Percentiles rank a stretch among this genome's conserved stretches.
Evolutionary conservation across 2,329 filamentous ascomycete genomes (phyloP).

Genomic region (Fusarium transvaalense): DNA sequence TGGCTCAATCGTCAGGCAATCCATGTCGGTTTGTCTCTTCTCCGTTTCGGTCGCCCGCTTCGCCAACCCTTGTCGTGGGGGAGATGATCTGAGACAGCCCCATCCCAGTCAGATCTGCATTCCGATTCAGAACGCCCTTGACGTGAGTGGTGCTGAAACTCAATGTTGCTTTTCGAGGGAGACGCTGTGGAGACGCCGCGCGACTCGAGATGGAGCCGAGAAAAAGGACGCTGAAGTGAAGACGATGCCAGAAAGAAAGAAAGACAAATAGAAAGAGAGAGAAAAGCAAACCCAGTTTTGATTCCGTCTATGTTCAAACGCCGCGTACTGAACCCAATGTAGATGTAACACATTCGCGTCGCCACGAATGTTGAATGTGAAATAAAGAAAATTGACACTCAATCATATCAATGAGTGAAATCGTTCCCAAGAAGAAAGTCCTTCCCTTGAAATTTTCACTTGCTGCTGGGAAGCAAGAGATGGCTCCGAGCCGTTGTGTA

Average conservation of each 20-base stretch:
- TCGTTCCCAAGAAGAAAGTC: slow-evolving; percentile 33
- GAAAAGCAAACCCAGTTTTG: slow-evolving; percentile 41
- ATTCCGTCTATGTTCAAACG: slow-evolving; percentile 53
- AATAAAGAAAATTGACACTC: slow-evolving; percentile 27
- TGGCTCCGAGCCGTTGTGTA: slow-evolving; percentile 55
- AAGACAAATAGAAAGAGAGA: slow-evolving; percentile 25
- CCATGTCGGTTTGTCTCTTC: slow-evolving; percentile 15
- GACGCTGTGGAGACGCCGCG: slow-evolving; percentile 14
- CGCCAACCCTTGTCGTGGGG: slow-evolving; percentile 27
- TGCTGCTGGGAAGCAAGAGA: slow-evolving; percentile 56
- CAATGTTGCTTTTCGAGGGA: slow-evolving; percentile 23
- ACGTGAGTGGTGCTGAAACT: slow-evolving; percentile 32
- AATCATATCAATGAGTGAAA: slow-evolving; percentile 29
- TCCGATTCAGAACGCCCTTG: slow-evolving; percentile 46
- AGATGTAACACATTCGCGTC: slow-evolving; percentile 30
- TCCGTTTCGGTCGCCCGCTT: slow-evolving; percentile 20
- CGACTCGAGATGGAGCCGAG: slow-evolving; percentile 9
- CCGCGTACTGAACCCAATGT: slow-evolving; percentile 45
- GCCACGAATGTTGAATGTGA: slow-evolving; percentile 20
- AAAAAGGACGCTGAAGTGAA: slow-evolving; percentile 22
- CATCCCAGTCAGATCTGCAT: slow-evolving; percentile 49
- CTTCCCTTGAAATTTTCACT: slow-evolving; percentile 45
- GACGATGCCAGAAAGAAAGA: slow-evolving; percentile 9
- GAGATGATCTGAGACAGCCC: slow-evolving; percentile 51
- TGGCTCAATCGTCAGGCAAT: slow-evolving; percentile 5